Evolutionary conservation across 495 filamentous ascomycete species (phyloP).

Genomic region (Neurospora sp.): DNA sequence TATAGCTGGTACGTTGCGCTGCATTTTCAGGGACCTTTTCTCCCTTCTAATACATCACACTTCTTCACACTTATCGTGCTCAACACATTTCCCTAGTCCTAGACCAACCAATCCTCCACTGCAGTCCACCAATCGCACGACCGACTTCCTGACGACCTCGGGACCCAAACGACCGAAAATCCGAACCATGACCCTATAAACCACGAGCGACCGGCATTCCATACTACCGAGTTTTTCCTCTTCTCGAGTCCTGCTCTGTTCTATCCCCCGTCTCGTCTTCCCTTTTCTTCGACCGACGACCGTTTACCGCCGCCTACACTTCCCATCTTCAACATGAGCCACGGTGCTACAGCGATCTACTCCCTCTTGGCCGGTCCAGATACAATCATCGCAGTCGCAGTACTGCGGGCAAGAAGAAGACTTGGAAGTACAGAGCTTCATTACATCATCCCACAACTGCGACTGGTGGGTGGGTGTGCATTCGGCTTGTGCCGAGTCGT

Average conservation of each 20-base stretch:
- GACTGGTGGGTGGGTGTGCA: neutral
- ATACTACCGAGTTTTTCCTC: too few relatives aligned
- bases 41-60: too few relatives aligned
- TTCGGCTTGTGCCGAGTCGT: neutral
- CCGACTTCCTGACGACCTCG: neutral
- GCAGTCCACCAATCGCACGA: too few relatives aligned
- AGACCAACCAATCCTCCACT: too few relatives aligned
- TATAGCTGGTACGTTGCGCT: too few relatives aligned
- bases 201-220: neutral
- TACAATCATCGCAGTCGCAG: neutral
- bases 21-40: too few relatives aligned
- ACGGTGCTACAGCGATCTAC: neutral
- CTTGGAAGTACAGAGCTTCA: neutral
- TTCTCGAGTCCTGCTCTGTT: neutral
- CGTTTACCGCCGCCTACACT: neutral
- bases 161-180: neutral
- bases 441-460: neutral
- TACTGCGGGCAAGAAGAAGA: fast-evolving
- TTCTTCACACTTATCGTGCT: too few relatives aligned
- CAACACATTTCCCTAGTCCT: too few relatives aligned
- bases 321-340: neutral
- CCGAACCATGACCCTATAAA: neutral
- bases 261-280: neutral
- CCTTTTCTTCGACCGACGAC: neutral
- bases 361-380: neutral